These are phyloP conservation scores for Trichoderma asperelloides DNA, from an alignment of 495 filamentous ascomycete species.

Conservation along the genomic window DNA sequence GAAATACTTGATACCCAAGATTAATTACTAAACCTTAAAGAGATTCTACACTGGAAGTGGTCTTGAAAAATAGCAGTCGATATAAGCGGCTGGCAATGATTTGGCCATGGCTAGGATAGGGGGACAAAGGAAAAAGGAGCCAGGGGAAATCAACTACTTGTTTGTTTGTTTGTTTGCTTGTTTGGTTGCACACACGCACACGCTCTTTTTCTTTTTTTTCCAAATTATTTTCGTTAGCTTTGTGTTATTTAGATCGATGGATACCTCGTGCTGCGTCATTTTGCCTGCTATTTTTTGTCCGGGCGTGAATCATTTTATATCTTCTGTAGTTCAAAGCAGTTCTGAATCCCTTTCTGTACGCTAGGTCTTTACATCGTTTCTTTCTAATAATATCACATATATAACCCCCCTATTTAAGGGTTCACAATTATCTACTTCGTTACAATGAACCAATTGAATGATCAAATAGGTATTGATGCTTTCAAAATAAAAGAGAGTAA, in stretches of 20 bases:
- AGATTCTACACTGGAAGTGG: background rate
- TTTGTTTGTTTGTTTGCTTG: background rate
- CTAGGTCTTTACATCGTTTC: no score
- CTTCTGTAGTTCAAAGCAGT: no score
- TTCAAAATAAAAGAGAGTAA: no score
- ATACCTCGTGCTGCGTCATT: background rate
- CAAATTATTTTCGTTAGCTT: background rate
- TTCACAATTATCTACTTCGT: no score
- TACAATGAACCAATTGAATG: no score
- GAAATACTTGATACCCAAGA: background rate
- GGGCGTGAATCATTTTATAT: no score
- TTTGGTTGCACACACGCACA: background rate
- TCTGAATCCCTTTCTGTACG: no score
- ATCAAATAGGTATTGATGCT: no score
- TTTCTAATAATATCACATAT: no score
- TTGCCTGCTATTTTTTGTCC: background rate
- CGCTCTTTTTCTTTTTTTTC: background rate
- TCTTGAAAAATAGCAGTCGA: background rate
- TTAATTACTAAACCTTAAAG: background rate
- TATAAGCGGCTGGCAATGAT: background rate
- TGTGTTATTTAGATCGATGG: constrained; percentile 4
- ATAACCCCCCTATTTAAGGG: no score
- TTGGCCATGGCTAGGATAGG: background rate
- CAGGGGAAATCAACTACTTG: background rate
- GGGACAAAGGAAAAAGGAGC: background rate